These are phyloP conservation scores for Globisporangium spinosum DNA, from an alignment of 352 stramenopile genomes.

Conservation along the genomic window DNA sequence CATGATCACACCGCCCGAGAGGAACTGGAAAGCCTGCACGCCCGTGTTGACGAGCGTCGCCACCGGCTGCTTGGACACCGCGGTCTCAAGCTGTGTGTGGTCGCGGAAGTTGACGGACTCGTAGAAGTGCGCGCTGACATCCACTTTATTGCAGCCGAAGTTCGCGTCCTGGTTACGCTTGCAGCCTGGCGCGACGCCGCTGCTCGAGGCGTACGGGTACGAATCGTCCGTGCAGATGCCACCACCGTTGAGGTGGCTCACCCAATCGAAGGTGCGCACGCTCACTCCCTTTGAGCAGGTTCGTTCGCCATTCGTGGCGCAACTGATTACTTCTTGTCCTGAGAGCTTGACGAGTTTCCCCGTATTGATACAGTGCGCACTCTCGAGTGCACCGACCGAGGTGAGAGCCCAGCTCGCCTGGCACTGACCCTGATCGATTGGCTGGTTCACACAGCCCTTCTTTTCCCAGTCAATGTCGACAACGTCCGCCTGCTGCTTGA, in stretches of 20 bases:
- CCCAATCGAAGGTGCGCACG: slow-evolving; percentile 49
- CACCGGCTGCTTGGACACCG: slow-evolving; percentile 41
- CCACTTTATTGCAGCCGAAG: slow-evolving; percentile 35
- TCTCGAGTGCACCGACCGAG: slow-evolving; percentile 46
- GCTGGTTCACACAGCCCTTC: slow-evolving; percentile 62
- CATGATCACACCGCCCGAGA: slow-evolving; percentile 53
- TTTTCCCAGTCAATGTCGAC: slow-evolving; percentile 55
- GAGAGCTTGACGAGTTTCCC: slow-evolving; percentile 34
- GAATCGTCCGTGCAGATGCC: slow-evolving; percentile 44
- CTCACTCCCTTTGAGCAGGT: slow-evolving; percentile 54
- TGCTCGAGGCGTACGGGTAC: slow-evolving; percentile 42
- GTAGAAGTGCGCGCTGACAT: slow-evolving; percentile 42
- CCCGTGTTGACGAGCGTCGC: slow-evolving; percentile 56
- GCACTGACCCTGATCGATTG: slow-evolving; percentile 48
- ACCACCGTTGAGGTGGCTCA: slow-evolving; percentile 32
- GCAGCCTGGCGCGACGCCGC: slow-evolving; percentile 31
- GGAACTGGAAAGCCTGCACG: slow-evolving; percentile 53
- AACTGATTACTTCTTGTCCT: slow-evolving; percentile 69
- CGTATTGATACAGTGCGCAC: slow-evolving; percentile 37
- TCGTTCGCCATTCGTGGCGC: slow-evolving; percentile 30
- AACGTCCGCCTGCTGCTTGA: neutral
- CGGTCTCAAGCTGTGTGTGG: slow-evolving; percentile 33
- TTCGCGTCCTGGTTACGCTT: slow-evolving; percentile 10
- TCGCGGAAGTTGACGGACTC: slow-evolving; percentile 19
- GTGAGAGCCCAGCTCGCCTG: slow-evolving; percentile 56